Evolutionary conservation across 129 eudicot species (phyloP).

Genomic region (Gnaphalium uliginosum): DNA sequence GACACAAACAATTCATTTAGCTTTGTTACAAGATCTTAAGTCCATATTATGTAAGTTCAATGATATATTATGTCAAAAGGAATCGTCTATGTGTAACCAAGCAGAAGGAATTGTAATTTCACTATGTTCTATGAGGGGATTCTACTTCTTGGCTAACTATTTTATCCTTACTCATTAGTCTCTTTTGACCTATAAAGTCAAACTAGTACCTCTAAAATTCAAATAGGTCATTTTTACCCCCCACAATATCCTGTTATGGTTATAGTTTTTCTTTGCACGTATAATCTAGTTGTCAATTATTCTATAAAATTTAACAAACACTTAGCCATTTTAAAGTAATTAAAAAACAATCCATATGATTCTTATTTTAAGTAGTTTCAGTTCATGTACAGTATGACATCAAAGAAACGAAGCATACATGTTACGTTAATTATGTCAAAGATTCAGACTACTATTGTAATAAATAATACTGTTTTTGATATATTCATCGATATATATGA

Average conservation of each 20-base stretch:
- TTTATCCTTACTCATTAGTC: neutral
- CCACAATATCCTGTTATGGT: neutral
- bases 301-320: neutral
- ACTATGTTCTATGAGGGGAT: neutral
- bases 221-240: neutral
- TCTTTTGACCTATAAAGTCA: neutral
- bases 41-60: neutral
- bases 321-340: neutral
- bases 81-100: neutral
- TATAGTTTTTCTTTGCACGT: neutral
- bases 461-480: too few relatives aligned
- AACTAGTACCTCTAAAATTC: neutral
- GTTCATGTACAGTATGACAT: too few relatives aligned
- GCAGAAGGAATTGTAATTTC: constrained; percentile 4
- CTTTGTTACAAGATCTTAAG: neutral
- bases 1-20: neutral
- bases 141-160: neutral
- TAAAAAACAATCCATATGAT: too few relatives aligned
- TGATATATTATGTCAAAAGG: neutral
- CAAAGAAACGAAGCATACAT: too few relatives aligned
- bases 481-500: too few relatives aligned
- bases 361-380: too few relatives aligned
- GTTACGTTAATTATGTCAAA: too few relatives aligned
- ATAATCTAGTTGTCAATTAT: neutral
- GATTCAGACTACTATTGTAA: too few relatives aligned